Evolutionary conservation across 345 rosid genomes (phyloP), one percentile per base, ranked within the genome.

Genomic region (Luvunga scandens): DNA sequence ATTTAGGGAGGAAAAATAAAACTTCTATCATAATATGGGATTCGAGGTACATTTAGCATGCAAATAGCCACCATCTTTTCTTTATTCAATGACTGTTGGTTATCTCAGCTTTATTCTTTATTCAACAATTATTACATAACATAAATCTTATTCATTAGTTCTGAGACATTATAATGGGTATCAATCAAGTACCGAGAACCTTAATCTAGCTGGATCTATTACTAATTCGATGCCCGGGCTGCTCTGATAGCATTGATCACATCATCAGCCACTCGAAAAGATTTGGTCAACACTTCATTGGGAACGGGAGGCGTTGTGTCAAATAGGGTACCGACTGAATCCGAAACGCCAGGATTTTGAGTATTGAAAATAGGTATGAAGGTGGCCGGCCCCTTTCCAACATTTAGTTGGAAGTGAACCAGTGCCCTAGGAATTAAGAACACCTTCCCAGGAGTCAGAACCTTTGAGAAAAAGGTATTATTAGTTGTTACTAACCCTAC

Each of bases 391-490:
- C 66, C 87, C 75, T 83, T 66, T 7, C 98, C 98, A 78, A 88
- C 91, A 36, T 94, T 92, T 74, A 78, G 82, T 65, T 94, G 98
- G 81, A 91, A 93, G 85, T 93, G 97, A 48, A 92, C 88, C 56
- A 87, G 83, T 9, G 93, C 97, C 53, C 83, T 81, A 3, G 94
- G 95, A 71, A 91, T 59, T 48, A 90, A 91, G 78, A 93, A 89
- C 92, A 85, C 89, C 80, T 89, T 84, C 57, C 98, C 93, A 0
- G 66, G 83, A 6, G 39, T 82, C 76, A 91, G 22, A n/a, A 86
- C 87, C 31, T 86, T 89, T 0, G 97, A 92, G 86, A 83, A 18
- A 66, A 81, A 84, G 68, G 83, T 86, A 50, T 89, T 88, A 80
- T 79, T 71, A 16, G 91, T 86, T 0, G 88, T 81, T 75, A 89